phyloP scores from a whole-genome alignment of 257 asterid species.

The Petunia axillaris region DNA sequence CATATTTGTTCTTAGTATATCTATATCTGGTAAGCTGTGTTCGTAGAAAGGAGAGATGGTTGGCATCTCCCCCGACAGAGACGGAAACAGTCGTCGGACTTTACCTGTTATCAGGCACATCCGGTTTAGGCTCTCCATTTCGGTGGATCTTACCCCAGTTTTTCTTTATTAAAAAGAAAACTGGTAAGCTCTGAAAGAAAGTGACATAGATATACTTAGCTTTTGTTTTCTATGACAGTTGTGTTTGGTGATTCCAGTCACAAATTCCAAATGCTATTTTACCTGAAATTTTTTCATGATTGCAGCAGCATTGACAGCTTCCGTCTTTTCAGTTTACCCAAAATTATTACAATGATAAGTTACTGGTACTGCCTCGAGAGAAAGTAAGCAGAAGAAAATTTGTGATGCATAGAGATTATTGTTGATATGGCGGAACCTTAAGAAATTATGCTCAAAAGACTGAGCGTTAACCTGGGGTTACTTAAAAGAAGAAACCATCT shows the following conservation, averaged over 20 bases:
- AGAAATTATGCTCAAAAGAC: not conserved
- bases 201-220: no score
- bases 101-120: not conserved
- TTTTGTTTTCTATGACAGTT: no score
- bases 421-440: not conserved
- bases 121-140: not conserved
- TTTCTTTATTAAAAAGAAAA: no score
- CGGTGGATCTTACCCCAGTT: not conserved
- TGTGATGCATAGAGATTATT: not conserved
- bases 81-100: not conserved
- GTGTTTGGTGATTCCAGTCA: no score
- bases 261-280: not conserved
- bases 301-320: not conserved
- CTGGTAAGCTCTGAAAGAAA: no score
- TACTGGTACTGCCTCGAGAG: no score
- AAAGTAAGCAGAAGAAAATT: not conserved
- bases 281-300: not conserved
- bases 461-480: not conserved
- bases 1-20: not conserved
- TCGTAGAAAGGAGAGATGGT: conserved; percentile 5
- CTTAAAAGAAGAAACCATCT: not conserved
- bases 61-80: not conserved
- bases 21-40: no score
- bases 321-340: not conserved
- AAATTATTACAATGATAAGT: conserved; percentile 15